These are phyloP conservation scores for Theobroma cacao DNA, from an alignment of 345 rosid species.

Conservation along the genomic window DNA sequence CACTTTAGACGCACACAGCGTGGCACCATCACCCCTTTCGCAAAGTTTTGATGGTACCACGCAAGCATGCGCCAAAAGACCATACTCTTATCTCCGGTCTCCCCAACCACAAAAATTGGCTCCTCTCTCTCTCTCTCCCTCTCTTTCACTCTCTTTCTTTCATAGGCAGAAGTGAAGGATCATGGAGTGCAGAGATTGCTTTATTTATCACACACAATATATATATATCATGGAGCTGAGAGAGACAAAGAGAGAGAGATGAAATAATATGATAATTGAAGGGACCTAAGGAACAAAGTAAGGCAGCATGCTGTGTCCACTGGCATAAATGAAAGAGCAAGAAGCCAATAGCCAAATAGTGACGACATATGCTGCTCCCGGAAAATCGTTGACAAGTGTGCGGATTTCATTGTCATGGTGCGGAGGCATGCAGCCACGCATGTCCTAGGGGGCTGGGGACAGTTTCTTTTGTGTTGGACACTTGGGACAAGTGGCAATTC, in stretches of 20 bases:
- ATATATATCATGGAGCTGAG: no score
- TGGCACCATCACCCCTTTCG: constrained; percentile 28
- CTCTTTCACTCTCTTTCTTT: no score
- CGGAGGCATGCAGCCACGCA: neutral
- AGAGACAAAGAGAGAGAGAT: neutral
- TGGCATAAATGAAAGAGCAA: no score
- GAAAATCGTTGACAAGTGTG: neutral
- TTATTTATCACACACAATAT: neutral
- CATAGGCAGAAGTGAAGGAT: no score
- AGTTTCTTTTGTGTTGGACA: neutral
- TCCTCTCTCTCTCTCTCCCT: no score
- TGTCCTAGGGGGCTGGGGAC: neutral
- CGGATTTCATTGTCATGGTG: neutral
- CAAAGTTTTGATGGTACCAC: constrained; percentile 26
- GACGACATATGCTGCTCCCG: neutral
- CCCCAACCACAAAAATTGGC: no score
- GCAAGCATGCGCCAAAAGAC: constrained; percentile 24
- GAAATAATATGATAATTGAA: neutral
- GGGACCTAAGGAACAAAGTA: no score
- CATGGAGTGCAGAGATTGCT: neutral
- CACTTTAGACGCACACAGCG: constrained; percentile 36
- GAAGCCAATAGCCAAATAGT: no score
- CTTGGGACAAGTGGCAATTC: neutral
- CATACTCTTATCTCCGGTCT: neutral
- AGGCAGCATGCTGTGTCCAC: no score